Conservation (phyloP, 306 rosid genomes). For the Glycine soja region DNA sequence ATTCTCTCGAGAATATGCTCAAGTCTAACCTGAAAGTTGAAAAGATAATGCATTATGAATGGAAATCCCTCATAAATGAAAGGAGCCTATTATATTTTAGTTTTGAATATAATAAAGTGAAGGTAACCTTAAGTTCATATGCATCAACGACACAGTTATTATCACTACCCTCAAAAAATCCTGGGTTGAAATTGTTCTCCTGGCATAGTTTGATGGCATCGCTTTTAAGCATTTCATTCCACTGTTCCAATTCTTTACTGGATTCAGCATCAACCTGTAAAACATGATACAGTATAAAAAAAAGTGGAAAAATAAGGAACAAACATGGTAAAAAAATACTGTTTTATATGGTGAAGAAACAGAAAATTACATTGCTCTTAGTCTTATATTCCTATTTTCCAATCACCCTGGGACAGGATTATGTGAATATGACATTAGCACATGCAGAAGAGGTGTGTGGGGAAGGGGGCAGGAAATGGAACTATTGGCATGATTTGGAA, state of each 20-base stretch:
- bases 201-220: conserved; percentile 89
- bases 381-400: conserved; percentile 3
- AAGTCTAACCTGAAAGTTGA: conserved; percentile 79
- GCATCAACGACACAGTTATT: conserved; percentile 83
- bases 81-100: conserved; percentile 6
- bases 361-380: neutral
- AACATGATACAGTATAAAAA: conserved; percentile 28
- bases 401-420: no score
- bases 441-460: no score
- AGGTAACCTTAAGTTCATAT: conserved; percentile 84
- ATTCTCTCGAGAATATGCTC: conserved; percentile 97
- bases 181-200: conserved; percentile 88
- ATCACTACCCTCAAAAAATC: conserved; percentile 95
- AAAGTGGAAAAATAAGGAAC: neutral
- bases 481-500: neutral
- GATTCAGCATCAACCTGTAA: conserved; percentile 90
- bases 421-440: no score
- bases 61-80: conserved; percentile 29
- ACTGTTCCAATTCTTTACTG: conserved; percentile 87
- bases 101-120: conserved; percentile 23
- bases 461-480: no score
- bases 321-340: neutral
- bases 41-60: conserved; percentile 19
- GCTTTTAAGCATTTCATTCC: conserved; percentile 95
- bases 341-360: conserved; percentile 22